A percentile compares a stretch with the other conserved stretches of the same genome.
These are phyloP conservation scores for Stagonosporopsis cucurbitacearum DNA, from an alignment of 2,329 filamentous ascomycete genomes.

Conservation along the genomic window DNA sequence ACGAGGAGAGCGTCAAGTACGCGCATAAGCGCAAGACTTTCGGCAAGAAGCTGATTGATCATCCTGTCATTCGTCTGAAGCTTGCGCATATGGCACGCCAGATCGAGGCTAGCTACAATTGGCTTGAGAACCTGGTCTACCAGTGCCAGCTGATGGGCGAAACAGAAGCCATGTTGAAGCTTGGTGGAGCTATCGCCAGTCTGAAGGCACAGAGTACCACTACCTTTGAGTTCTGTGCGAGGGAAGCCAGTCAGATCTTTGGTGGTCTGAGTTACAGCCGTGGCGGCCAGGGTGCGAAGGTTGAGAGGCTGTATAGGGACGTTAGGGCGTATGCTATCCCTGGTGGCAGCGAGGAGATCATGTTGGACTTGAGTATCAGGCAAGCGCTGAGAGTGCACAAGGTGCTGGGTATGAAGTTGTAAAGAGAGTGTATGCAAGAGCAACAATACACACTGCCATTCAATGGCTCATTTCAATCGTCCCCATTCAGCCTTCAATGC, in stretches of 20 bases:
- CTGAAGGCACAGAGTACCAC: conserved; percentile 93
- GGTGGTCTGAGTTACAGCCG: conserved; percentile 90
- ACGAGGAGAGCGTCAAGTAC: conserved; percentile 95
- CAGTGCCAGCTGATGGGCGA: conserved; percentile 94
- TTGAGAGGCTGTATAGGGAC: conserved; percentile 93
- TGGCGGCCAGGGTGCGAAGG: conserved; percentile 92
- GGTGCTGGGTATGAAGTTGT: conserved; percentile 95
- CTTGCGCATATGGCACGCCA: conserved; percentile 98
- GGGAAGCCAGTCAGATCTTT: conserved; percentile 97
- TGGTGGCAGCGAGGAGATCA: conserved; percentile 96
- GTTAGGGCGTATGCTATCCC: conserved; percentile 94
- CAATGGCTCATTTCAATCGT: conserved; percentile 31
- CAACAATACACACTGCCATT: neutral
- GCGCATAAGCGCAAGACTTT: conserved; percentile 97
- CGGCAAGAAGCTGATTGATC: conserved; percentile 93
- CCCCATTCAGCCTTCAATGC: conserved; percentile 59
- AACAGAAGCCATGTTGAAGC: conserved; percentile 92
- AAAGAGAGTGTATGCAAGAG: conserved; percentile 34
- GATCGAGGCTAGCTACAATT: conserved; percentile 95
- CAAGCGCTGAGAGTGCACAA: conserved; percentile 89
- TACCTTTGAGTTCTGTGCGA: conserved; percentile 96
- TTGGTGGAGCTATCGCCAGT: conserved; percentile 90
- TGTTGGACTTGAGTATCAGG: conserved; percentile 94
- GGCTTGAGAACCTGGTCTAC: conserved; percentile 94
- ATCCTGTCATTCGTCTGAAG: conserved; percentile 97